Evolutionary conservation across 345 rosid species (phyloP), one percentile per base, ranked within the genome.

Genomic region (Trapa bicornis): DNA sequence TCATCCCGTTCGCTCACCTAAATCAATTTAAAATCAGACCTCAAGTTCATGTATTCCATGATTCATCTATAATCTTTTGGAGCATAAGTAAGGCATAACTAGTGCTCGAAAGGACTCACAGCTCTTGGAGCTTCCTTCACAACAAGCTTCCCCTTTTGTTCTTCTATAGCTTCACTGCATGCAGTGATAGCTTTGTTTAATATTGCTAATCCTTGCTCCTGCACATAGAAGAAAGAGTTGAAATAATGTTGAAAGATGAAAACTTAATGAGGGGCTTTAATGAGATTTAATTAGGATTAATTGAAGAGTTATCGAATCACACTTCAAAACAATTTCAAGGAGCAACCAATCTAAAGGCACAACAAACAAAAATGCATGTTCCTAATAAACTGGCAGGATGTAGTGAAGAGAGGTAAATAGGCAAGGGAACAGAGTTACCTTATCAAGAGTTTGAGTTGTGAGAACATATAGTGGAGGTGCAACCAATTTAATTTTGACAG

Each of bases 1-100:
- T 94, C 99, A 74, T 94, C 99, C 29, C 96, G 74, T 79, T 94
- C 99, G 56, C 99, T 94, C 97, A 94, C 99, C 99, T 91, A 61
- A 62, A 77, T 22, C 61, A 72, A 74, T 1, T 61, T 61, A 53
- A 47, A 47, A 1, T 5, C n/a, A 47, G n/a, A 14, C 3, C 36
- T 15, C 13, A 4, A 33, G 10, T 36, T n/a, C 36, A 6, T 6
- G 29, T 66, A 48, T 35, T 33, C 33, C 14, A 0, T 10, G 35
- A 58, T 6, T 35, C 35, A 32, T 32, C 37, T 32, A 58, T 38
- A 33, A 13, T 35, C 38, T 10, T 32, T 7, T 4, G 9, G 38
- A 32, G 38, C 37, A 8, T 17, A 0, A 36, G 45, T 3, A 37
- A 13, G 37, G 42, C 33, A 35, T 67, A 61, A 53, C 45, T 9